Percentiles rank a stretch among this genome's conserved stretches.
phyloP scores from a whole-genome alignment of 2,329 filamentous ascomycete species.

The Ampelomyces quisqualis region DNA sequence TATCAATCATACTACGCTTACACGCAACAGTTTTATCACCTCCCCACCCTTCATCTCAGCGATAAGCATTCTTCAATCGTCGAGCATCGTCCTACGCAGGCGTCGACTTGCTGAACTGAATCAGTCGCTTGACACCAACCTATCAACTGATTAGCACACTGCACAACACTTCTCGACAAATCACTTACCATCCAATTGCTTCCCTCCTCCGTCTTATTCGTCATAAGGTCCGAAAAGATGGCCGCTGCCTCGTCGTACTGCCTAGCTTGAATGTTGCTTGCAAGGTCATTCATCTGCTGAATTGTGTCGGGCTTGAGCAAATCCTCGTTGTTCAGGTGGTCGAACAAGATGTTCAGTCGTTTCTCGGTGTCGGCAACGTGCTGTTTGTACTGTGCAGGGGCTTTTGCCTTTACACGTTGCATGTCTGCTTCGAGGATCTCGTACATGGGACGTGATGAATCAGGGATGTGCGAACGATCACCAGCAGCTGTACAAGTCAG shows the following conservation, averaged over 20 bases:
- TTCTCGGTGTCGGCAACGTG: conserved; percentile 96
- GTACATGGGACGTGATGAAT: conserved; percentile 72
- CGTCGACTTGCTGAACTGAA: conserved; percentile 43
- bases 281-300: conserved; percentile 62
- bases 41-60: background rate
- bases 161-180: background rate
- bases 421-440: conserved; percentile 82
- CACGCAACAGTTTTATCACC: background rate
- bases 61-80: background rate
- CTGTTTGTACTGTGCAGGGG: conserved; percentile 79
- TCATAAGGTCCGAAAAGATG: conserved; percentile 51
- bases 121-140: conserved; percentile 44
- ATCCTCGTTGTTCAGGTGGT: conserved; percentile 95
- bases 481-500: conserved; percentile 58
- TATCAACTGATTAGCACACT: conserved; percentile 13
- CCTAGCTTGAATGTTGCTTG: conserved; percentile 42
- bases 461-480: conserved; percentile 85
- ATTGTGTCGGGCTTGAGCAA: conserved; percentile 79
- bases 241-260: conserved; percentile 50
- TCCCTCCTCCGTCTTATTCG: conserved; percentile 51
- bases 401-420: conserved; percentile 81
- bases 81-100: conserved; percentile 11
- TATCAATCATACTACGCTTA: conserved; percentile 10
- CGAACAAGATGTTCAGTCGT: conserved; percentile 88
- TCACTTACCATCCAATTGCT: conserved; percentile 54